Conservation (phyloP, 345 rosid species). For the Lepidium africanum region DNA sequence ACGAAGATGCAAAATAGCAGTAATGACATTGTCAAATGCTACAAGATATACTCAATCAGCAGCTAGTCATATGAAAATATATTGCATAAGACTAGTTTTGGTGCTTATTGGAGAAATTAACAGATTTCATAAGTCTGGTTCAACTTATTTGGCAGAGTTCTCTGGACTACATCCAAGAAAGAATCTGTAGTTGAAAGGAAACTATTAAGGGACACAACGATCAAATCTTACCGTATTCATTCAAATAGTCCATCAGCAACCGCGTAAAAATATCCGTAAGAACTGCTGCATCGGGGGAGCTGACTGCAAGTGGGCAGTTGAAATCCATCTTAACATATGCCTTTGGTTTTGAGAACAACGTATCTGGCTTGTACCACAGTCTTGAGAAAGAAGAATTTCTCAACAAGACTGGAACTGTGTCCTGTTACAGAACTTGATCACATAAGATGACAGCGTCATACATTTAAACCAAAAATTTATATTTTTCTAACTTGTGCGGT, state of each 20-base stretch:
- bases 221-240: conserved; percentile 73
- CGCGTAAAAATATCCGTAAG: conserved; percentile 63
- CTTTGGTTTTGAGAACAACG: conserved; percentile 68
- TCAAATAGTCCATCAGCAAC: conserved; percentile 80
- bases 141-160: background rate
- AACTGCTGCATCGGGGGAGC: conserved; percentile 77
- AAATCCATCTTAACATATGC: conserved; percentile 76
- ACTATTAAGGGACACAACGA: background rate
- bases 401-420: conserved; percentile 46
- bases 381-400: conserved; percentile 60
- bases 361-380: conserved; percentile 87
- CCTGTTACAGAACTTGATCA: conserved; percentile 40
- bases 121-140: background rate
- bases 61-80: background rate
- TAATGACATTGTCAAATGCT: background rate
- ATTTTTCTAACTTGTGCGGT: background rate
- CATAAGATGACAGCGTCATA: conserved; percentile 7
- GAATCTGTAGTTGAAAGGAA: background rate
- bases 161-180: background rate
- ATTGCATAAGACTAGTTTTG: background rate
- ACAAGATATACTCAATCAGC: background rate
- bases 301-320: conserved; percentile 64
- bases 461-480: background rate
- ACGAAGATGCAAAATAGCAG: background rate
- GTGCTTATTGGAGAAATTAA: background rate